These are phyloP conservation scores for Ophiobolus disseminans DNA, from an alignment of 2,329 filamentous ascomycete genomes.

Conservation along the genomic window DNA sequence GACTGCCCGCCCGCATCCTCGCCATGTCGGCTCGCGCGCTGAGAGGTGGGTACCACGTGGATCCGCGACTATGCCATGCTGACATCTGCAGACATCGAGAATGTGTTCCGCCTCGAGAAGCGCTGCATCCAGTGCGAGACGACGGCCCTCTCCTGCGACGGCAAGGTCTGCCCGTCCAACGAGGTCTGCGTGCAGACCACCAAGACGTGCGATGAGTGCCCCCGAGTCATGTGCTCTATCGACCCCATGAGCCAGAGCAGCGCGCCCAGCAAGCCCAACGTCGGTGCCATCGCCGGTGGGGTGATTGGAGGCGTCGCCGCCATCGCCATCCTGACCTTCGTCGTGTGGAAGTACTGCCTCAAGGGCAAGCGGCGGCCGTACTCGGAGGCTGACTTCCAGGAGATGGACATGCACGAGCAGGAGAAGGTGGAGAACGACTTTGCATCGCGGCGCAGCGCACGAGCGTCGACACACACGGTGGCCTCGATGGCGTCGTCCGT, in stretches of 20 bases:
- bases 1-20: conserved; percentile 13
- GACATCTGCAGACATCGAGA: conserved; percentile 41
- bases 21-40: conserved; percentile 27
- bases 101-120: conserved; percentile 58
- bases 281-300: conserved; percentile 88
- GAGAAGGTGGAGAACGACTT: conserved; percentile 66
- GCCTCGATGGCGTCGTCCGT: conserved; percentile 94
- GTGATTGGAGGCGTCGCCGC: conserved; percentile 84
- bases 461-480: conserved; percentile 83
- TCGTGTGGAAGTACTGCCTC: conserved; percentile 88
- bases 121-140: conserved; percentile 66
- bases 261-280: conserved; percentile 61
- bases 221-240: conserved; percentile 61
- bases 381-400: conserved; percentile 63
- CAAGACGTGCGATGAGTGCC: conserved; percentile 66
- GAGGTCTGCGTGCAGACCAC: conserved; percentile 67
- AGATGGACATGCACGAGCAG: conserved; percentile 61
- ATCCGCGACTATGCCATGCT: conserved; percentile 8
- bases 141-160: conserved; percentile 62
- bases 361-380: conserved; percentile 75
- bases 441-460: conserved; percentile 63
- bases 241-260: conserved; percentile 42
- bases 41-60: conserved; percentile 13
- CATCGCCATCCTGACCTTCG: conserved; percentile 75
- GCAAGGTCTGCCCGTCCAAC: conserved; percentile 56